These are phyloP conservation scores for Peronospora destructor DNA, from an alignment of 352 stramenopile genomes.

Conservation along the genomic window DNA sequence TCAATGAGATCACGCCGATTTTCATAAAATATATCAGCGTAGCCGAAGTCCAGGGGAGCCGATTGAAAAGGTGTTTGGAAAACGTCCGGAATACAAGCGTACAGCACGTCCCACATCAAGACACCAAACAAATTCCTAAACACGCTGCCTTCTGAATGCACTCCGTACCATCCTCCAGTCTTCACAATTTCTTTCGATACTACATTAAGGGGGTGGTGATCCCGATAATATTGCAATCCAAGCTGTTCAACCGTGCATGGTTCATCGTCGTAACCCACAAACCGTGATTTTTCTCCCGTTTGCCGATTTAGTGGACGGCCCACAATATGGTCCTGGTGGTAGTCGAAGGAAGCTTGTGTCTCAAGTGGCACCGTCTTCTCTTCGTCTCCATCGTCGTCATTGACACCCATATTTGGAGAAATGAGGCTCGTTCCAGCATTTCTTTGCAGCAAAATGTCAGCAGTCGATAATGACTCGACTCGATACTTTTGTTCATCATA, in stretches of 20 bases:
- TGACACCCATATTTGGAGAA: not conserved
- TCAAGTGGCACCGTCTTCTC: slow-evolving; percentile 5
- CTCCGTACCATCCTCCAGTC: slow-evolving; percentile 66
- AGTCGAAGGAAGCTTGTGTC: slow-evolving; percentile 24
- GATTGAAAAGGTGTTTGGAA: slow-evolving; percentile 85
- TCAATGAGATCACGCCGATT: slow-evolving; percentile 42
- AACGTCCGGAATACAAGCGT: slow-evolving; percentile 65
- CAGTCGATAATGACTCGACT: slow-evolving; percentile 11
- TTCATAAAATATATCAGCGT: slow-evolving; percentile 46
- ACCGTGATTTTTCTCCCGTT: slow-evolving; percentile 75
- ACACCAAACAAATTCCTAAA: slow-evolving; percentile 75
- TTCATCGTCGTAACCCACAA: slow-evolving; percentile 84
- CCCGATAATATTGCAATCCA: slow-evolving; percentile 70
- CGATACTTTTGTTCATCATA: slow-evolving; percentile 11
- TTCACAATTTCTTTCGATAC: not conserved
- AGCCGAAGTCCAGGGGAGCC: slow-evolving; percentile 64
- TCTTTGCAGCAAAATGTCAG: slow-evolving; percentile 15
- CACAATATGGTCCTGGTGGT: slow-evolving; percentile 44
- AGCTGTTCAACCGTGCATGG: slow-evolving; percentile 81
- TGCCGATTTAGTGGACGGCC: slow-evolving; percentile 67
- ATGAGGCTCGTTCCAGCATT: slow-evolving; percentile 16
- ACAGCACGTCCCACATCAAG: slow-evolving; percentile 87
- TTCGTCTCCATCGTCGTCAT: slow-evolving; percentile 13
- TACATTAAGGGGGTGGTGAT: slow-evolving; percentile 17
- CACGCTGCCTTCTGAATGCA: slow-evolving; percentile 77